phyloP scores from a whole-genome alignment of 306 rosid species.

The Trifolium fragiferum region DNA sequence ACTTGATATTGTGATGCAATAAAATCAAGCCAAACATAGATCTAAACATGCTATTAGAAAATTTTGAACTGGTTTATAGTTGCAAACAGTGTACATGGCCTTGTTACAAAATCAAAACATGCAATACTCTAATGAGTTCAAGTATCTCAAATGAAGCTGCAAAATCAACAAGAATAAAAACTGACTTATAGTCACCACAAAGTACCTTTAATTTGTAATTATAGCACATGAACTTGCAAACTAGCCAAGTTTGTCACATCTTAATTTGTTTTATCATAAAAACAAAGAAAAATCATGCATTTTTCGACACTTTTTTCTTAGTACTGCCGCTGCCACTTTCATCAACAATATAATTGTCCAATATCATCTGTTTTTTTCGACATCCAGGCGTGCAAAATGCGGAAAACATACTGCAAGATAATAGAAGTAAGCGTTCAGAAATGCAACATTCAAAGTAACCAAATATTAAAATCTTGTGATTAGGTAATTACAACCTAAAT shows the following conservation, averaged over 20 bases:
- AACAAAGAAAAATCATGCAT: not conserved
- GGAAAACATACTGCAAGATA: not conserved
- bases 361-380: not conserved
- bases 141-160: not conserved
- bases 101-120: not conserved
- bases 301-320: not conserved
- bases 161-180: not conserved
- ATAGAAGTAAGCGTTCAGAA: not conserved
- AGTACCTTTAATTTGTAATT: not conserved
- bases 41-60: too few species aligned
- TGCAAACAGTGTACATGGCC: too few species aligned
- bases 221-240: not conserved
- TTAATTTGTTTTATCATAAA: not conserved
- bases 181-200: not conserved
- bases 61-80: too few species aligned
- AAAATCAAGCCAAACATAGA: too few species aligned
- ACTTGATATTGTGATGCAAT: too few species aligned
- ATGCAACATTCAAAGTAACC: too few species aligned
- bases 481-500: too few species aligned
- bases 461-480: too few species aligned
- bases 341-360: not conserved
- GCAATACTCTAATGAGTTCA: not conserved
- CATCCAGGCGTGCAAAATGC: slow-evolving; percentile 9
- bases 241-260: not conserved
- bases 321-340: too few species aligned